phyloP scores from a whole-genome alignment of 2,329 filamentous ascomycete genomes.

The Alternaria ethzedia region DNA sequence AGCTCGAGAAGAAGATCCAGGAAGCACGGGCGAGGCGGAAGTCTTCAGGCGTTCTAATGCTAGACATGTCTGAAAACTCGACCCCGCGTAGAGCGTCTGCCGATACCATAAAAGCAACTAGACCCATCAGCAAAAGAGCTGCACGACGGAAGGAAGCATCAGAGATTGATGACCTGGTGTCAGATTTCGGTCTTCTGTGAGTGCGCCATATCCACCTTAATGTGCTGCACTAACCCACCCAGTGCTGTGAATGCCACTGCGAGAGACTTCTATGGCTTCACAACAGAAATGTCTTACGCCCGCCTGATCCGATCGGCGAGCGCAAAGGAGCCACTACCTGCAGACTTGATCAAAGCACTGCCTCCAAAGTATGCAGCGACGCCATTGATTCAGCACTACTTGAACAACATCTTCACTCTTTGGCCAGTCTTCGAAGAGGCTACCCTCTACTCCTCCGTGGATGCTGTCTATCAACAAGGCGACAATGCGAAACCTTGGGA shows the following conservation, averaged over 20 bases:
- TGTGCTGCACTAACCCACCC: conserved; percentile 12
- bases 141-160: conserved; percentile 71
- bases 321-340: conserved; percentile 73
- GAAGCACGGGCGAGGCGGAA: conserved; percentile 70
- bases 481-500: conserved; percentile 70
- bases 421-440: conserved; percentile 86
- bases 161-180: conserved; percentile 89
- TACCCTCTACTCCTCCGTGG: conserved; percentile 75
- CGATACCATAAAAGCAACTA: conserved; percentile 42
- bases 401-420: conserved; percentile 79
- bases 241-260: conserved; percentile 95
- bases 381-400: conserved; percentile 79
- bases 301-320: conserved; percentile 85
- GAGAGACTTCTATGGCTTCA: conserved; percentile 88
- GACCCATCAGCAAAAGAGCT: conserved; percentile 47
- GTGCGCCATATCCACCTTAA: conserved; percentile 36
- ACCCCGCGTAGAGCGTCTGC: conserved; percentile 58
- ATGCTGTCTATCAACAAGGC: conserved; percentile 77
- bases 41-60: conserved; percentile 73
- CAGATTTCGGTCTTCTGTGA: conserved; percentile 90
- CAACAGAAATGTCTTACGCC: conserved; percentile 90
- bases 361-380: conserved; percentile 74
- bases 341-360: conserved; percentile 64
- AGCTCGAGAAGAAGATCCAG: conserved; percentile 76
- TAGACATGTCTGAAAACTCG: conserved; percentile 61